These are phyloP conservation scores for Hyaloperonospora brassicae DNA, from an alignment of 352 stramenopile species.

Conservation along the genomic window DNA sequence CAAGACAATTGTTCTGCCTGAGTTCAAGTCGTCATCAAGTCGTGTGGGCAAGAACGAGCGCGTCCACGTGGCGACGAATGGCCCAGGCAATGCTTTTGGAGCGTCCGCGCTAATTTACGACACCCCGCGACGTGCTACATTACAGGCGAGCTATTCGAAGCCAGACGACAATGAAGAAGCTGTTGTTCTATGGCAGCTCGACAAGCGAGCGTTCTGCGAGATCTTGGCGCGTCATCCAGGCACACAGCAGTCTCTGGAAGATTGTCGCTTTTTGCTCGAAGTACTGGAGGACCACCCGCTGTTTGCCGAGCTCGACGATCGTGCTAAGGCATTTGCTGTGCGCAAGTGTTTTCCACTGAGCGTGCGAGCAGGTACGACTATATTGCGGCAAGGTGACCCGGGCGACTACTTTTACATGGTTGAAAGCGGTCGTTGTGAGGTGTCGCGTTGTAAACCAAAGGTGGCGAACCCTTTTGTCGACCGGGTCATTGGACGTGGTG, in stretches of 20 bases:
- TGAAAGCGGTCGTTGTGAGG: constrained; percentile 66
- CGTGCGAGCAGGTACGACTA: constrained; percentile 48
- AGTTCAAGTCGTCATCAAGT: constrained; percentile 59
- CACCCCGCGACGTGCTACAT: constrained; percentile 68
- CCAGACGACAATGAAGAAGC: constrained; percentile 14
- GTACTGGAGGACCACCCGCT: constrained; percentile 64
- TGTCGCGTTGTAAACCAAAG: constrained; percentile 61
- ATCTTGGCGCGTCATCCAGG: constrained; percentile 51
- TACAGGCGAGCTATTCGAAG: constrained; percentile 25
- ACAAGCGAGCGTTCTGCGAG: constrained; percentile 52
- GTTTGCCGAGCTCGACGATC: constrained; percentile 64
- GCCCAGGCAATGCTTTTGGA: constrained; percentile 66
- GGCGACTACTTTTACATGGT: constrained; percentile 86
- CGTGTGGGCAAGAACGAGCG: constrained; percentile 54
- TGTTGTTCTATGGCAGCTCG: constrained; percentile 71
- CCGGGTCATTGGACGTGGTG: constrained; percentile 53
- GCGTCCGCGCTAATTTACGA: constrained; percentile 83
- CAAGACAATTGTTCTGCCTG: constrained; percentile 59
- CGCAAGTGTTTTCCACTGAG: constrained; percentile 75
- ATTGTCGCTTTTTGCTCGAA: constrained; percentile 66
- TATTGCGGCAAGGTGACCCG: constrained; percentile 70
- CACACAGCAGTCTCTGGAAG: constrained; percentile 74
- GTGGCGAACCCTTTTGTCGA: constrained; percentile 48
- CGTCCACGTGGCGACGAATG: constrained; percentile 75
- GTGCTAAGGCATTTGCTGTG: constrained; percentile 69